Evolutionary conservation across 768 basidiomycete species (phyloP), one percentile per base, ranked within the genome.

Genomic region (Ramaria sp.): DNA sequence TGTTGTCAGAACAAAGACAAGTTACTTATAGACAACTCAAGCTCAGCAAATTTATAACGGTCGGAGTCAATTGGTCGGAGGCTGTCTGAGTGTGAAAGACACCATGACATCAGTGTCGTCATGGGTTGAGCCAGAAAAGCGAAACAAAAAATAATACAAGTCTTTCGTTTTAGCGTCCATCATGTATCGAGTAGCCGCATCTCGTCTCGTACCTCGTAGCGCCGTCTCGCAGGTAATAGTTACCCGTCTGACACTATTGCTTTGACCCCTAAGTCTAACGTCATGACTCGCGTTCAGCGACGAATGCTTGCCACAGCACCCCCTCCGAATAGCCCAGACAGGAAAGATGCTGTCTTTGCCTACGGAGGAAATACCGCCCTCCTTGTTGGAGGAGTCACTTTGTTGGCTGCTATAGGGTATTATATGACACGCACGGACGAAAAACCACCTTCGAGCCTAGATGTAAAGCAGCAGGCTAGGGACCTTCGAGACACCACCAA

Each of bases 351-450:
- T 11, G 27, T 24, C 1, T 46, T 45, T 9, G 55, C 47, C 1
- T 46, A 27, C 9, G 47, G 55, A 7, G 55, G 55, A 11, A 57
- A 57, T 46, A 50, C 47, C 6, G 47, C 47, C 5, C 48, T 57
- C n/a, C 55, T 57, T 27, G 38, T 49, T 38, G 55, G 55, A 15
- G 55, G 55, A 13, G 55, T 57, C 30, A 45, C 55, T 15, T 13
- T 50, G 6, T 45, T 57, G 22, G 55, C 27, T 33, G 55, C 10
- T 3, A 57, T 57, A 33, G 55, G 19, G 22, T 57, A 50, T 22
- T 57, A 57, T 20, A 50, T 57, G 55, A 49, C 55, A 13, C 24
- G 55, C 34, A 46, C 13, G 15, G 33, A 33, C 34, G 33, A 27
- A 17, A 34, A 48, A 33, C 42, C 41, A 17, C 45, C 54, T 5